A percentile compares a stretch with the other conserved stretches of the same genome.
phyloP scores from a whole-genome alignment of 805 yeast genomes.

The Candida ulmi region DNA sequence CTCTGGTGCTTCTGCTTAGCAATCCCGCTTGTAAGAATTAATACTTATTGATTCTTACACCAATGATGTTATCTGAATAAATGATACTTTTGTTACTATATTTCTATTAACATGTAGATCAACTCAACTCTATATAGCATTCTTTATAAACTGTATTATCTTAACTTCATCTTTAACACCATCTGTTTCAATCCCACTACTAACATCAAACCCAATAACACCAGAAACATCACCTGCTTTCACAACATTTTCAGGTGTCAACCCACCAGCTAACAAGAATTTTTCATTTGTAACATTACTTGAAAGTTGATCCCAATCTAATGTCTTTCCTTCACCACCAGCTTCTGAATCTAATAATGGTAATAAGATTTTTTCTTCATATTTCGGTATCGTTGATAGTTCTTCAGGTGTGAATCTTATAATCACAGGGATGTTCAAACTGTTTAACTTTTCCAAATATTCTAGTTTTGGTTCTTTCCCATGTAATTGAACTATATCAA shows the following conservation, averaged over 20 bases:
- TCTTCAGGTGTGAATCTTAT: conserved; percentile 34
- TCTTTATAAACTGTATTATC: conserved; percentile 50
- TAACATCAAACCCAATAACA: conserved; percentile 87
- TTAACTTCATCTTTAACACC: conserved; percentile 70
- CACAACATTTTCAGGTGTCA: conserved; percentile 66
- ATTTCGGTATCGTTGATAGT: background rate
- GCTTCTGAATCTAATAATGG: conserved; percentile 79
- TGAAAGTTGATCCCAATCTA: conserved; percentile 62
- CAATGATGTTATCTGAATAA: background rate
- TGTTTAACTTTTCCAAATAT: conserved; percentile 24
- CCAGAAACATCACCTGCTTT: conserved; percentile 47
- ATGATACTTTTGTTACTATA: too few relatives aligned
- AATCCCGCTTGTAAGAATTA: background rate
- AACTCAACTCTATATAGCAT: conserved; percentile 41
- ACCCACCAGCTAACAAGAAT: conserved; percentile 85
- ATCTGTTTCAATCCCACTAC: conserved; percentile 86
- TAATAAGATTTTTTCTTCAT: conserved; percentile 22
- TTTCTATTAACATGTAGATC: background rate
- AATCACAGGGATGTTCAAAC: conserved; percentile 51
- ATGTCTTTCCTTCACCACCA: conserved; percentile 87
- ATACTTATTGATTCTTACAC: background rate
- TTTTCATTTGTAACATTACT: conserved; percentile 15
- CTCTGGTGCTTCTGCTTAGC: conserved; percentile 57
- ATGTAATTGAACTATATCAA: conserved; percentile 86
- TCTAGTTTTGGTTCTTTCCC: conserved; percentile 60